Evolutionary conservation across 495 filamentous ascomycete genomes (phyloP).

Genomic region (Aspergillus hancockii): DNA sequence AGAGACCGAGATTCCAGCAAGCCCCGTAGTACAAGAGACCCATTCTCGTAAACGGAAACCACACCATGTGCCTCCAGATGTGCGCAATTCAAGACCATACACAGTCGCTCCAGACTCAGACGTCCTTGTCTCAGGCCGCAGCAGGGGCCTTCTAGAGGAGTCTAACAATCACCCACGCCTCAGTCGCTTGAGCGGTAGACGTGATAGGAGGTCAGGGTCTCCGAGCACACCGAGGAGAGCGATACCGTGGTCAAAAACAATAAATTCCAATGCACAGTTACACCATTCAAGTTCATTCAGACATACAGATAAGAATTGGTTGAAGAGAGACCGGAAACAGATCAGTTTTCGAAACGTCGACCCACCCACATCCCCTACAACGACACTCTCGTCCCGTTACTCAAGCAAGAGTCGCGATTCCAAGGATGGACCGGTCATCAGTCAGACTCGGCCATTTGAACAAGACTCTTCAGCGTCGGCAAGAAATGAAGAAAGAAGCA

Average conservation of each 20-base stretch:
- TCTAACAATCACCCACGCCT: not conserved
- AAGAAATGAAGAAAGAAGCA: not conserved
- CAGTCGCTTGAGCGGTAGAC: not conserved
- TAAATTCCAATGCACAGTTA: slow-evolving; percentile 4
- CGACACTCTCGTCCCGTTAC: slow-evolving; percentile 25
- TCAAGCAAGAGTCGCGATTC: slow-evolving; percentile 10
- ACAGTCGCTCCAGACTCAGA: not conserved
- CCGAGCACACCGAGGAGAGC: slow-evolving; percentile 3
- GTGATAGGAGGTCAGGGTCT: not conserved
- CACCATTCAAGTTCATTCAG: slow-evolving; percentile 4
- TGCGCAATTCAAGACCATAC: slow-evolving; percentile 1
- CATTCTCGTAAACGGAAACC: slow-evolving; percentile 21
- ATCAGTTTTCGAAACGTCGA: slow-evolving; percentile 38
- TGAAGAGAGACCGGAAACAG: slow-evolving; percentile 39
- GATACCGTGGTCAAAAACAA: slow-evolving; percentile 1
- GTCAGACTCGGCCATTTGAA: not conserved
- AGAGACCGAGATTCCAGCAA: slow-evolving; percentile 2
- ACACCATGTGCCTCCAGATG: slow-evolving; percentile 12
- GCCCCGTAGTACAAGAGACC: slow-evolving; percentile 26
- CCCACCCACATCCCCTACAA: slow-evolving; percentile 44
- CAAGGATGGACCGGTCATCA: not conserved
- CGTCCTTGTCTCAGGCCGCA: not conserved
- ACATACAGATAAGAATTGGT: slow-evolving; percentile 29
- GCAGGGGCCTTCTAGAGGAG: not conserved
- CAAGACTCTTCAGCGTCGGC: not conserved